Percentiles rank a stretch among this genome's conserved stretches.
These are phyloP conservation scores for Colletotrichum paranaense DNA, from an alignment of 2,329 filamentous ascomycete species.

Conservation along the genomic window DNA sequence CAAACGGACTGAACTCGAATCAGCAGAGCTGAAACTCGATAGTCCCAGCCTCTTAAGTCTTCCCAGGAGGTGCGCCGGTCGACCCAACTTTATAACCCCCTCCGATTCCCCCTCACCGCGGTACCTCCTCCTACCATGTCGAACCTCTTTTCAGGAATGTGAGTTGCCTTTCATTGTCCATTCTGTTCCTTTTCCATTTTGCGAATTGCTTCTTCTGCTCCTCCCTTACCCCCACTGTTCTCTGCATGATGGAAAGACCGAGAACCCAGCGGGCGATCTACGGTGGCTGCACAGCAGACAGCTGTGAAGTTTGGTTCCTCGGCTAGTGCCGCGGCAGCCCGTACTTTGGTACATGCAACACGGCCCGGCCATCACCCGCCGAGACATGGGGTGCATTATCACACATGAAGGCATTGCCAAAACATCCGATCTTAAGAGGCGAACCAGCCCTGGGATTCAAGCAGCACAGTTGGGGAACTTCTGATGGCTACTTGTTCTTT, in stretches of 20 bases:
- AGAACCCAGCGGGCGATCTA: background rate
- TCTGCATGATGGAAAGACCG: conserved; percentile 1
- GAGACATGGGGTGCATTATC: conserved; percentile 33
- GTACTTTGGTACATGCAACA: conserved; percentile 28
- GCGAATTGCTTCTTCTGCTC: conserved; percentile 2
- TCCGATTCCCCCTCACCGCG: conserved; percentile 39
- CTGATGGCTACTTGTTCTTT: background rate
- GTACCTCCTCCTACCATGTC: conserved; percentile 57
- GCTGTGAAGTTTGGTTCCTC: conserved; percentile 28
- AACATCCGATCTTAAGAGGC: background rate
- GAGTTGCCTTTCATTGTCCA: conserved; percentile 50
- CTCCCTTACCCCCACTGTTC: background rate
- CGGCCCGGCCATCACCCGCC: conserved; percentile 11
- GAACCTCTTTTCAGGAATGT: conserved; percentile 72
- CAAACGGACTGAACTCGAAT: conserved; percentile 31
- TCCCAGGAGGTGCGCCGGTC: conserved; percentile 24
- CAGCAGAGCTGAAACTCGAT: conserved; percentile 26
- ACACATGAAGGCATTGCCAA: conserved; percentile 12
- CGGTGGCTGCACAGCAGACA: conserved; percentile 30
- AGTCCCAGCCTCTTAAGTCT: conserved; percentile 24
- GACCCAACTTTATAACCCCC: conserved; percentile 30
- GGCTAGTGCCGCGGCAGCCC: conserved; percentile 33
- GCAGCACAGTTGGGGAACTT: background rate
- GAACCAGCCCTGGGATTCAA: background rate
- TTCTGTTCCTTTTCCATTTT: conserved; percentile 31